phyloP scores from a whole-genome alignment of 106 monocot species.

The Alisma plantagoaquatica region DNA sequence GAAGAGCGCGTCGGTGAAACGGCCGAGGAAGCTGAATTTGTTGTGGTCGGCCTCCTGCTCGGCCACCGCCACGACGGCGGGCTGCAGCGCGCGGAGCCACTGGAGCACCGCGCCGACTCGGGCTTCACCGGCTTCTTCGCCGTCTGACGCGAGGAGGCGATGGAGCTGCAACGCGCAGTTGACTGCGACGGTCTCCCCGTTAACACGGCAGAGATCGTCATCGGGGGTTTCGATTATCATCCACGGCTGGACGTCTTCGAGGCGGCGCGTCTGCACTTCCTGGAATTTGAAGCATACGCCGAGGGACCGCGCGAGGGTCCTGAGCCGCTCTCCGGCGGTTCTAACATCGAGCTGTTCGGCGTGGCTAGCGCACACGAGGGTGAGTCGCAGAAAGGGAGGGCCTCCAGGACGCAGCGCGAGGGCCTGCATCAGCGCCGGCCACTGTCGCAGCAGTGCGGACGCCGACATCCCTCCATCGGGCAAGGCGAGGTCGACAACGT shows the following conservation, averaged over 20 bases:
- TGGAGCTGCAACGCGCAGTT: conserved; percentile 53
- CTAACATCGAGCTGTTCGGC: conserved; percentile 38
- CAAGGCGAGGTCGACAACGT: conserved; percentile 54
- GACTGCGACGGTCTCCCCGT: conserved; percentile 37
- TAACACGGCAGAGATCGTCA: too few relatives aligned
- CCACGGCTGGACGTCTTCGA: conserved; percentile 39
- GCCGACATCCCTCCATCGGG: too few relatives aligned
- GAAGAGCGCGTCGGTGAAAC: conserved; percentile 68
- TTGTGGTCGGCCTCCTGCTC: conserved; percentile 80
- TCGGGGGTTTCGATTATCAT: conserved; percentile 27
- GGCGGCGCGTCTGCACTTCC: conserved; percentile 23
- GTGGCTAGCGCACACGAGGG: conserved; percentile 31
- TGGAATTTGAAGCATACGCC: conserved; percentile 48
- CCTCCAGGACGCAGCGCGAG: conserved; percentile 54
- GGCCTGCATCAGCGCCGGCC: conserved; percentile 68
- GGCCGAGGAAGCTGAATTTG: conserved; percentile 37
- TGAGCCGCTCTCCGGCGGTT: conserved; percentile 47
- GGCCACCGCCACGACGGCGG: conserved; percentile 45
- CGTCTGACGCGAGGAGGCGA: conserved; percentile 22
- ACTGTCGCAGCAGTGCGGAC: too few relatives aligned
- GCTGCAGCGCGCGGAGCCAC: conserved; percentile 25
- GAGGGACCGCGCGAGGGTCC: conserved; percentile 40
- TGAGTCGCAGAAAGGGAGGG: conserved; percentile 43
- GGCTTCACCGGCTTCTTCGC: too few relatives aligned
- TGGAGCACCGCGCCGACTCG: conserved; percentile 28